Conservation (phyloP, 2,329 filamentous ascomycete genomes). For the Colletotrichum somersetense region DNA sequence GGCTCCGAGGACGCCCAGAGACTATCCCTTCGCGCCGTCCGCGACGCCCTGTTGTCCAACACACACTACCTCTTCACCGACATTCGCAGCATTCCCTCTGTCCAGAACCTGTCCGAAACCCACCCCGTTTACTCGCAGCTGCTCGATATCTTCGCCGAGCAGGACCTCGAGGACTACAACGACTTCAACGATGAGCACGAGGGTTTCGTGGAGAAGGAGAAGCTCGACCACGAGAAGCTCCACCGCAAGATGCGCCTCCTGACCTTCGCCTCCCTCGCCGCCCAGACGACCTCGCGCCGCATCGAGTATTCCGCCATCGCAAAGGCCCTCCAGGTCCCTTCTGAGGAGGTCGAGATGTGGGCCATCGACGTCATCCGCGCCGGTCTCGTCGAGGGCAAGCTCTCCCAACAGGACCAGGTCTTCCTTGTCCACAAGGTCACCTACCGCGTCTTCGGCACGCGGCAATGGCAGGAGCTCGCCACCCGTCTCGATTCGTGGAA, state of each 20-base stretch:
- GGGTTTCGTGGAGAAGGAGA: slow-evolving; percentile 83
- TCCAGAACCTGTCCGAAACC: slow-evolving; percentile 88
- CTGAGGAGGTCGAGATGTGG: slow-evolving; percentile 95
- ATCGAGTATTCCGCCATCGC: slow-evolving; percentile 90
- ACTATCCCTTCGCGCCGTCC: slow-evolving; percentile 69
- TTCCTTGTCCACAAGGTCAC: slow-evolving; percentile 97
- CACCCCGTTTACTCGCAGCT: slow-evolving; percentile 90
- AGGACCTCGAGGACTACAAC: slow-evolving; percentile 94
- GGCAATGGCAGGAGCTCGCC: slow-evolving; percentile 97
- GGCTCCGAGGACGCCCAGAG: slow-evolving; percentile 71
- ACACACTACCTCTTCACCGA: slow-evolving; percentile 81
- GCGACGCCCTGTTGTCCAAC: slow-evolving; percentile 65
- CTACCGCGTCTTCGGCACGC: slow-evolving; percentile 96
- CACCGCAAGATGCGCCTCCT: slow-evolving; percentile 97
- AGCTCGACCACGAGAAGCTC: slow-evolving; percentile 78
- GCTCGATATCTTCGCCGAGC: slow-evolving; percentile 93
- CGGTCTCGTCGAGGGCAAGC: slow-evolving; percentile 94
- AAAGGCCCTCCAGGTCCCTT: slow-evolving; percentile 84
- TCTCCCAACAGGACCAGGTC: slow-evolving; percentile 91
- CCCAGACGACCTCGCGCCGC: slow-evolving; percentile 84
- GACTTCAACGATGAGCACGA: slow-evolving; percentile 95
- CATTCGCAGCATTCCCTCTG: slow-evolving; percentile 82
- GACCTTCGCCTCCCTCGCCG: slow-evolving; percentile 90
- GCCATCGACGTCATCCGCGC: slow-evolving; percentile 98
- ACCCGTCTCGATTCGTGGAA: slow-evolving; percentile 93